phyloP scores from a whole-genome alignment of 129 eudicot species.

The Erigeron canadensis region DNA sequence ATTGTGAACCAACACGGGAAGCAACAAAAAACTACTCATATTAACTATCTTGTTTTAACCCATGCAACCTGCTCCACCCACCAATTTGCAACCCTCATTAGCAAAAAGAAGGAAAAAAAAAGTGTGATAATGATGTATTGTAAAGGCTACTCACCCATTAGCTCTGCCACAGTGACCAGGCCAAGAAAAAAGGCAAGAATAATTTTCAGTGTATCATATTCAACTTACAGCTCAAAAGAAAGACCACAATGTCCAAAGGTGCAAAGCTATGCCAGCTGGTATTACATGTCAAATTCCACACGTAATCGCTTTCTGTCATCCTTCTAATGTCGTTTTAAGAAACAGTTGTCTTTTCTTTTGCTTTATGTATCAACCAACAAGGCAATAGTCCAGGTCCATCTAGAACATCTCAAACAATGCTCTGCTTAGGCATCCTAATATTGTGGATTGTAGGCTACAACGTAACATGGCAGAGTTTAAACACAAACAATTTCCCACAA shows the following conservation, averaged over 20 bases:
- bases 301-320: too few species aligned
- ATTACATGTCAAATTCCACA: too few species aligned
- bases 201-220: too few species aligned
- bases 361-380: too few species aligned
- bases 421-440: conserved; percentile 86
- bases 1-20: background rate
- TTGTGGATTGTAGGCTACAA: conserved; percentile 75
- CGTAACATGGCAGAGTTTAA: background rate
- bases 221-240: too few species aligned
- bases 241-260: too few species aligned
- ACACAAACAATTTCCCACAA: conserved; percentile 1
- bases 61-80: background rate
- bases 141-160: conserved; percentile 11
- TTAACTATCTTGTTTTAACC: background rate
- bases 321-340: too few species aligned
- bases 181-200: conserved; percentile 17
- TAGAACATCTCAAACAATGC: conserved; percentile 94
- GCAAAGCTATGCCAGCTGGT: too few species aligned
- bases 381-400: too few species aligned
- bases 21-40: background rate
- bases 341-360: too few species aligned
- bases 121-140: background rate
- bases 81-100: background rate
- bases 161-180: conserved; percentile 33
- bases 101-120: background rate